phyloP scores from a whole-genome alignment of 2,329 filamentous ascomycete species.

The Dactylella cylindrospora region DNA sequence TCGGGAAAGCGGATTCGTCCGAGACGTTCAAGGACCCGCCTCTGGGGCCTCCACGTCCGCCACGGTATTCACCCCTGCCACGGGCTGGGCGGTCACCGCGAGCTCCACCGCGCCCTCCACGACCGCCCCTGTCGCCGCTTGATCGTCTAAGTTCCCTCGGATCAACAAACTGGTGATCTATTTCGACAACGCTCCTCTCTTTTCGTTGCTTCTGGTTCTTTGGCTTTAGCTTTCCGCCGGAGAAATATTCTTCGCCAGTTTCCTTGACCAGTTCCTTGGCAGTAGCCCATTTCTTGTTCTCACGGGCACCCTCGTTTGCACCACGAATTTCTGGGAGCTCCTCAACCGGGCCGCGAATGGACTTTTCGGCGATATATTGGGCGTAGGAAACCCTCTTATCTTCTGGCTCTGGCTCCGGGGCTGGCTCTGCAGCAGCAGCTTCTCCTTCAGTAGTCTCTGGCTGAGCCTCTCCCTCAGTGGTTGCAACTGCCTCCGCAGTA shows the following conservation, averaged over 20 bases:
- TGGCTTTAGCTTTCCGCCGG: conserved; percentile 72
- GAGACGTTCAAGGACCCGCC: conserved; percentile 55
- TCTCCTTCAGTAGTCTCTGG: conserved; percentile 50
- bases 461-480: conserved; percentile 57
- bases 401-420: conserved; percentile 63
- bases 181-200: conserved; percentile 84
- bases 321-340: conserved; percentile 73
- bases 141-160: conserved; percentile 54
- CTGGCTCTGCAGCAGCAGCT: conserved; percentile 47
- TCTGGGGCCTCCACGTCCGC: conserved; percentile 53
- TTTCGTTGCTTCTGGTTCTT: conserved; percentile 81
- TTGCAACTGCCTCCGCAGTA: conserved; percentile 62
- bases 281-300: conserved; percentile 87
- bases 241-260: conserved; percentile 71
- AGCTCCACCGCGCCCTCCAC: conserved; percentile 58
- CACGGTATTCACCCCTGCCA: conserved; percentile 55
- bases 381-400: conserved; percentile 88
- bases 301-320: conserved; percentile 86
- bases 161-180: conserved; percentile 81
- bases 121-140: conserved; percentile 60
- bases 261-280: conserved; percentile 72
- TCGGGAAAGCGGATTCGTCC: conserved; percentile 60
- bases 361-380: conserved; percentile 78
- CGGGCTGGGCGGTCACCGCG: conserved; percentile 58
- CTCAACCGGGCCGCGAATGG: conserved; percentile 58